Conservation (phyloP, 164 flowering plant species). For the Kingdonia uniflora region DNA sequence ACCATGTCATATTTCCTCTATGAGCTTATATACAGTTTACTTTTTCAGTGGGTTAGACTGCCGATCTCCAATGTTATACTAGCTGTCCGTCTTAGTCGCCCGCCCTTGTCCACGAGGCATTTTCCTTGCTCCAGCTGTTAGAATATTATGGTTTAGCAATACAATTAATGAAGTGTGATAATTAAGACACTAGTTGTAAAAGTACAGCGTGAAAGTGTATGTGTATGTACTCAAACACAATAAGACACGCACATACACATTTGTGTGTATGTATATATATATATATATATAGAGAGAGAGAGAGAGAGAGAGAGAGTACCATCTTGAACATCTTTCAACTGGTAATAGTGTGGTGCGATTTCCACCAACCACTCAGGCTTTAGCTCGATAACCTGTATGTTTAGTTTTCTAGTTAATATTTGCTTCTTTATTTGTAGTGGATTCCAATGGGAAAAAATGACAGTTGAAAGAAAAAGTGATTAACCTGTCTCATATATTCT, state of each 20-base stretch:
- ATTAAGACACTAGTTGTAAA: background rate
- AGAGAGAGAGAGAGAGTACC: conserved; percentile 39
- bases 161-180: background rate
- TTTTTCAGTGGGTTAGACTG: too few species aligned
- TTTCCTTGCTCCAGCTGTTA: conserved; percentile 55
- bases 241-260: too few species aligned
- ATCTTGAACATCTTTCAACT: conserved; percentile 89
- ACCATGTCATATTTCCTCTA: too few species aligned
- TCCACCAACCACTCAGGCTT: conserved; percentile 95
- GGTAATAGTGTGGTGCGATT: conserved; percentile 91
- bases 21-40: too few species aligned
- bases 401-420: conserved; percentile 1
- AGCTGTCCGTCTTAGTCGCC: conserved; percentile 15
- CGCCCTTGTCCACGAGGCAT: conserved; percentile 72
- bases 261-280: background rate
- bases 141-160: too few species aligned
- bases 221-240: too few species aligned
- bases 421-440: background rate
- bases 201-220: too few species aligned
- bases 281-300: conserved; percentile 2
- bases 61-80: background rate
- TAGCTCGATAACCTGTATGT: conserved; percentile 73
- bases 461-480: background rate
- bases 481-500: conserved; percentile 90
- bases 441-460: background rate